Evolutionary conservation across 305 asterid genomes (phyloP), one percentile per base, ranked within the genome.

Genomic region (Solanum hybrid): DNA sequence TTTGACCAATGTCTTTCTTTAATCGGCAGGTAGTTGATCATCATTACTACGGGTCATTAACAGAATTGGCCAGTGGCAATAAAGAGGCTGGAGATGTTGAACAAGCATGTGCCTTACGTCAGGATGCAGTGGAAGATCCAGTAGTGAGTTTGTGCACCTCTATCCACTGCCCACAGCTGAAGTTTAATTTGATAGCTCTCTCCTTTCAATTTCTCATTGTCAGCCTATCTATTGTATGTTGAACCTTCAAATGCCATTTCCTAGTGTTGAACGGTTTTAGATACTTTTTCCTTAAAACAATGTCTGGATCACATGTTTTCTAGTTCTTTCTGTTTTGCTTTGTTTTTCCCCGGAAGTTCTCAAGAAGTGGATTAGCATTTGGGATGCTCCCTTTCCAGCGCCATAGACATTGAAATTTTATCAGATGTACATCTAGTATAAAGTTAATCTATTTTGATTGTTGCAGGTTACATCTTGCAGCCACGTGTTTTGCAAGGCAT

Each of bases 401-500:
- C 35, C 75, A 66, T 75, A 75, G 80, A 75, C 40, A 15, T 19
- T 60, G 71, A 60, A 26, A 60, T 60, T 60, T 60, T 60, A 60
- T 60, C 71, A 60, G 8, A 45, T 5, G 64, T 45, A 45, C 22
- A 5, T 45, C 64, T 14, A 45, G 22, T 45, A 45, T 45, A 45
- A 45, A 45, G 64, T 45, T 45, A 14, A 14, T 45, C 64, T 45
- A 5, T 45, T 45, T 45, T 45, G 64, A 45, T 15, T 45, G 64
- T 45, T 45, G 22, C 92, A 97, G 98, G 96, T 95, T 79, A 93
- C 98, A 56, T 91, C 95, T 51, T 95, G 98, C 64, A 92, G 93
- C 71, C 98, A 97, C 88, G 91, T 91, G 86, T 96, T 97, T 93
- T 97, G 98, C 95, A 97, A 93, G 89, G 72, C 72, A 60, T 60